These are phyloP conservation scores for Leccinum discolor DNA, from an alignment of 1,284 basidiomycete genomes.

Conservation along the genomic window DNA sequence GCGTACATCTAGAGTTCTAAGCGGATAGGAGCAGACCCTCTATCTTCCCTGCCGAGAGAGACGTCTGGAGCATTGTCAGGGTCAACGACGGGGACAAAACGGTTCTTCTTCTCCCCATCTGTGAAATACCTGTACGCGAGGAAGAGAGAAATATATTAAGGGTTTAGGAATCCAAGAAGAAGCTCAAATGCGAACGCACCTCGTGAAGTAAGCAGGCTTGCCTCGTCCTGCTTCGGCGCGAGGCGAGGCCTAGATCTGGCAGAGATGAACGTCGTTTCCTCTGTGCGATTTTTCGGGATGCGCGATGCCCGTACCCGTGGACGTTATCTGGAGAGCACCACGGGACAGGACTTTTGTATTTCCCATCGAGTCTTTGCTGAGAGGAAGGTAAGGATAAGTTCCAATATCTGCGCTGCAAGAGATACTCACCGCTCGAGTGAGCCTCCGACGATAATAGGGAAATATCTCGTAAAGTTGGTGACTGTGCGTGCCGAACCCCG, in stretches of 20 bases:
- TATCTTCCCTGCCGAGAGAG: slow-evolving; percentile 57
- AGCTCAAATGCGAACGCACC: slow-evolving; percentile 32
- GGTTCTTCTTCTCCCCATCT: slow-evolving; percentile 78
- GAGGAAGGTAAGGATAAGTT: slow-evolving; percentile 2
- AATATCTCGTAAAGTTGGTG: slow-evolving; percentile 94
- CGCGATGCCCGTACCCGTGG: slow-evolving; percentile 84
- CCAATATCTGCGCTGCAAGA: background rate
- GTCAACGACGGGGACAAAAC: slow-evolving; percentile 70
- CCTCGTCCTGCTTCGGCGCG: slow-evolving; percentile 47
- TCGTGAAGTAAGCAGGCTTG: slow-evolving; percentile 80
- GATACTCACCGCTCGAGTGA: slow-evolving; percentile 71
- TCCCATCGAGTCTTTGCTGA: slow-evolving; percentile 84
- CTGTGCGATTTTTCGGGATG: slow-evolving; percentile 80
- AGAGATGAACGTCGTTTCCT: slow-evolving; percentile 69
- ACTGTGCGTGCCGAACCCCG: slow-evolving; percentile 86
- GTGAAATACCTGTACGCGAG: slow-evolving; percentile 58
- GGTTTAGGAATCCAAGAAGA: background rate
- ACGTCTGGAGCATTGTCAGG: slow-evolving; percentile 62
- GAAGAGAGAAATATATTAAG: background rate
- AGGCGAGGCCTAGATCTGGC: slow-evolving; percentile 87
- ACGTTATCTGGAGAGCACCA: slow-evolving; percentile 91
- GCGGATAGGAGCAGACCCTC: slow-evolving; percentile 76
- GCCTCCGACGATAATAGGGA: slow-evolving; percentile 78
- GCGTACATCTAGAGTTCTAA: slow-evolving; percentile 64
- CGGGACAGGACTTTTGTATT: slow-evolving; percentile 87